A percentile compares a stretch with the other conserved stretches of the same genome.
Evolutionary conservation across 2,329 filamentous ascomycete genomes (phyloP).

Genomic region (Botryotinia narcissicola): DNA sequence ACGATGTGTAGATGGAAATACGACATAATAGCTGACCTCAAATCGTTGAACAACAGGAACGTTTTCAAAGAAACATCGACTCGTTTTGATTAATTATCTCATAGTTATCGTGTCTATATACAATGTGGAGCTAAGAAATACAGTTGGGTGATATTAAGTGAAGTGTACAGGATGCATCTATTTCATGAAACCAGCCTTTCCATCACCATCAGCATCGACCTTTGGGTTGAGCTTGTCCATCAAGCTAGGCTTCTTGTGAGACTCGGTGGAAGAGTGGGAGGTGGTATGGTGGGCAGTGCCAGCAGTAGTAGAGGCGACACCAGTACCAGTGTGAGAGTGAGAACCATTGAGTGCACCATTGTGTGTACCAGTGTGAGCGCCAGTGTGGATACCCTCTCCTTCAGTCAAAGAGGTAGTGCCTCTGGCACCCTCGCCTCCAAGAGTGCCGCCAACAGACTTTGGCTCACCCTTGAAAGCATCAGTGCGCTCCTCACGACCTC

Average conservation of each 20-base stretch:
- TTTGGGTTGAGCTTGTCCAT: conserved; percentile 55
- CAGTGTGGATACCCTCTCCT: conserved; percentile 20
- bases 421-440: conserved; percentile 33
- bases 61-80: not conserved
- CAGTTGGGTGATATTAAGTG: not conserved
- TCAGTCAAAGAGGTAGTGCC: conserved; percentile 36
- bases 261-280: conserved; percentile 15
- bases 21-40: not conserved
- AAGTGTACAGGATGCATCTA: not conserved
- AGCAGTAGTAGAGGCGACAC: not conserved
- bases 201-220: conserved; percentile 53
- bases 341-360: not conserved
- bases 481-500: conserved; percentile 53
- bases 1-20: not conserved
- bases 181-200: conserved; percentile 52
- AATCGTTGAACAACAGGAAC: too few species aligned
- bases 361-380: conserved; percentile 5
- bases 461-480: conserved; percentile 63
- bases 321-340: conserved; percentile 9
- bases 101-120: not conserved
- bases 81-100: conserved; percentile 7
- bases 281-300: conserved; percentile 6
- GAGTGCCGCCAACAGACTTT: conserved; percentile 42
- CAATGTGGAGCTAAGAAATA: not conserved
- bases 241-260: conserved; percentile 45